Conservation (phyloP, 306 rosid genomes). For the Acacia melanoxylon region DNA sequence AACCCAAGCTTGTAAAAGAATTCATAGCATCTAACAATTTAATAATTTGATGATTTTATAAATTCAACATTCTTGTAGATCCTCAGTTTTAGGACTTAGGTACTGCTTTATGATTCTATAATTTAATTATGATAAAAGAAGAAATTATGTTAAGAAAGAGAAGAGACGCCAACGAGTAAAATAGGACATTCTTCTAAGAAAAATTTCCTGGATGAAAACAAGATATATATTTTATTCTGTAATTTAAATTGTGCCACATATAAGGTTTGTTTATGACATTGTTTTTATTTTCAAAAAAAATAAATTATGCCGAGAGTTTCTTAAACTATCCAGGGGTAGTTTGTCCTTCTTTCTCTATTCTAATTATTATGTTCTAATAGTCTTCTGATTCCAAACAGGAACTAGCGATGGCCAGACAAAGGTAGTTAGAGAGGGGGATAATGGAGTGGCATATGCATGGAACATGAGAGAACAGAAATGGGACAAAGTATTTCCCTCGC, state of each 20-base stretch:
- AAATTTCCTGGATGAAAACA: not conserved
- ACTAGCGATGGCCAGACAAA: constrained; percentile 92
- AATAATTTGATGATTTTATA: not conserved
- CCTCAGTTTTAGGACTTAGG: not conserved
- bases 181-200: not conserved
- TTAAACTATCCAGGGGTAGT: constrained; percentile 9
- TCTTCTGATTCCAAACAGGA: constrained; percentile 61
- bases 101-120: not conserved
- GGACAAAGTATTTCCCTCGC: constrained; percentile 76
- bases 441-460: constrained; percentile 97
- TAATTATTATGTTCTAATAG: constrained; percentile 6
- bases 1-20: constrained; percentile 6
- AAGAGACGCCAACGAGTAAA: not conserved
- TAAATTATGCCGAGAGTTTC: not conserved
- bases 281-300: not conserved
- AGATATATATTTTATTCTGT: not conserved
- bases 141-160: not conserved
- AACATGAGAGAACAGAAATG: constrained; percentile 74
- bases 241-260: not conserved
- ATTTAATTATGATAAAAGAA: not conserved
- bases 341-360: not conserved
- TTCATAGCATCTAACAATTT: not conserved
- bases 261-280: not conserved
- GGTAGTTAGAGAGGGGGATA: constrained; percentile 94
- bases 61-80: not conserved